These are phyloP conservation scores for Saccharomycopsis amapae DNA, from an alignment of 805 yeast genomes.

Conservation along the genomic window DNA sequence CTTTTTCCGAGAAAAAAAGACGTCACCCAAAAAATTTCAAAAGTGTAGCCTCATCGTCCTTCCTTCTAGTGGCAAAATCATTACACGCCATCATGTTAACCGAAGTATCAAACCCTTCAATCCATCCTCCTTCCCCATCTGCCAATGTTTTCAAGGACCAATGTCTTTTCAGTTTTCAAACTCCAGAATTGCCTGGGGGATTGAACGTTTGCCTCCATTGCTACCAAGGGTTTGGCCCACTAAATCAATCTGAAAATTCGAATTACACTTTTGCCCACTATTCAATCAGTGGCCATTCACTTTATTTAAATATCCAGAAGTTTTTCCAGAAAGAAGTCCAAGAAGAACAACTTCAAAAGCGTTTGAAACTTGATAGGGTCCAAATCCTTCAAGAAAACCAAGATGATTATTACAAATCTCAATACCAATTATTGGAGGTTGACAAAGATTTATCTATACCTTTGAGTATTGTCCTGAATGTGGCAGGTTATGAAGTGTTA, in stretches of 20 bases:
- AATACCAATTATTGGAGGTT: conserved; percentile 3
- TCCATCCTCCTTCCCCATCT: conserved; percentile 13
- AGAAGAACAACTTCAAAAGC: conserved; percentile 17
- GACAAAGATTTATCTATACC: conserved; percentile 2
- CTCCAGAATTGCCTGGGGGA: conserved; percentile 20
- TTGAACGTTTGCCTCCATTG: conserved; percentile 20
- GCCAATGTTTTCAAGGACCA: conserved; percentile 19
- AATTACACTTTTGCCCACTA: conserved; percentile 16
- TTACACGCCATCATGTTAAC: too few species aligned
- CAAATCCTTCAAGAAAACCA: conserved; percentile 18
- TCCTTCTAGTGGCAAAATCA: too few species aligned
- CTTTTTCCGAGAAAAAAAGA: too few species aligned
- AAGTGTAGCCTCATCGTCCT: too few species aligned
- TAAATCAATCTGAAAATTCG: conserved; percentile 4
- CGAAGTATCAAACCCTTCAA: too few species aligned
- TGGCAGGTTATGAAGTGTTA: not conserved
- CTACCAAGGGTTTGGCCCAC: conserved; percentile 20
- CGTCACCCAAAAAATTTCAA: too few species aligned
- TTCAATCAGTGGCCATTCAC: conserved; percentile 16
- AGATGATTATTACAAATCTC: conserved; percentile 11
- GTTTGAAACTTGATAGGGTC: conserved; percentile 19
- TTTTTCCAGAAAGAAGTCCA: conserved; percentile 16
- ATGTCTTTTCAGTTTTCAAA: conserved; percentile 21
- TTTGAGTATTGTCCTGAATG: not conserved
- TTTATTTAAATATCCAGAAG: conserved; percentile 16